These are phyloP conservation scores for Neophaeococcomyces aloes DNA, from an alignment of 2,329 filamentous ascomycete genomes.

Conservation along the genomic window DNA sequence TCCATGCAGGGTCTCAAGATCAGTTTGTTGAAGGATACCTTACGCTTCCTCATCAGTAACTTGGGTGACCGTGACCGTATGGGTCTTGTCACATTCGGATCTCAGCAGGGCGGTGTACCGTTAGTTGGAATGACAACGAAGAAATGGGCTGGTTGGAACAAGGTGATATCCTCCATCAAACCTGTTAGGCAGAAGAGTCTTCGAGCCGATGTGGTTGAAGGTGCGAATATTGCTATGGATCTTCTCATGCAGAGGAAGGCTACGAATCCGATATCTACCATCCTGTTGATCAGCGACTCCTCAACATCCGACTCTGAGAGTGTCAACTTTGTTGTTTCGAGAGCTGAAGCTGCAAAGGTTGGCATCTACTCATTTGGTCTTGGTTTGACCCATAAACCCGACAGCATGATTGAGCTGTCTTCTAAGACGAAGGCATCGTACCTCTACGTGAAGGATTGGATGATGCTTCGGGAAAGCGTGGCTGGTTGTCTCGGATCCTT, in stretches of 20 bases:
- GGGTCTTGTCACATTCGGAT: slow-evolving; percentile 95
- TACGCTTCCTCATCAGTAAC: slow-evolving; percentile 82
- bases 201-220: slow-evolving; percentile 91
- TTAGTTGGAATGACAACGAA: slow-evolving; percentile 98
- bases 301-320: slow-evolving; percentile 89
- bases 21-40: slow-evolving; percentile 77
- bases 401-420: slow-evolving; percentile 96
- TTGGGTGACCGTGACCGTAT: slow-evolving; percentile 90
- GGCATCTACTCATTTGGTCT: slow-evolving; percentile 94
- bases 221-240: slow-evolving; percentile 97
- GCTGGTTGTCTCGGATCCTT: slow-evolving; percentile 85
- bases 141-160: slow-evolving; percentile 82
- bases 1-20: slow-evolving; percentile 99
- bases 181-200: slow-evolving; percentile 95
- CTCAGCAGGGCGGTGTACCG: slow-evolving; percentile 81
- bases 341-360: slow-evolving; percentile 94
- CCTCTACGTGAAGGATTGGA: slow-evolving; percentile 98
- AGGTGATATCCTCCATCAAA: slow-evolving; percentile 74
- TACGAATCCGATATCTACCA: slow-evolving; percentile 88
- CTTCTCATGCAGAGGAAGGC: slow-evolving; percentile 95
- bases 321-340: slow-evolving; percentile 93
- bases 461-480: slow-evolving; percentile 96
- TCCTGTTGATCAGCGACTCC: slow-evolving; percentile 93
- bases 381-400: slow-evolving; percentile 93
- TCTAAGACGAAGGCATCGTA: slow-evolving; percentile 93